Percentiles rank a stretch among this genome's conserved stretches.
Conservation (phyloP, 2,329 filamentous ascomycete species). For the Apiospora hydei region DNA sequence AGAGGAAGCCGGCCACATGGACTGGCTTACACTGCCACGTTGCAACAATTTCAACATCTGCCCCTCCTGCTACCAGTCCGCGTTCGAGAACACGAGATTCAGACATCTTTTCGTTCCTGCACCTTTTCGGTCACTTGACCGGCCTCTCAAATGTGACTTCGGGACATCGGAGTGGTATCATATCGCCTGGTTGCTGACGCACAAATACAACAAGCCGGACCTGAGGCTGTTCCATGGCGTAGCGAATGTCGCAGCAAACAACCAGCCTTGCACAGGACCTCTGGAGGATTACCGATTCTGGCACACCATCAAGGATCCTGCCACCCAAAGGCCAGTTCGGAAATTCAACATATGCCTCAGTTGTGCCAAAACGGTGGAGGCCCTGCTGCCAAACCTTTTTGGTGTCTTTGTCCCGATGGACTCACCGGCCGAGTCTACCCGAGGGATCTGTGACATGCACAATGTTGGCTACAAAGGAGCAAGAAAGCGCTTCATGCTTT, state of each 20-base stretch:
- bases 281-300: constrained; percentile 68
- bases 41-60: constrained; percentile 81
- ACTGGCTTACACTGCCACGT: constrained; percentile 82
- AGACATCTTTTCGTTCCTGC: constrained; percentile 70
- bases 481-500: constrained; percentile 62
- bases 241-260: constrained; percentile 65
- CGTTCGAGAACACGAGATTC: constrained; percentile 75
- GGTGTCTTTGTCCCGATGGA: constrained; percentile 68
- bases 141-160: constrained; percentile 77
- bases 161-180: constrained; percentile 80
- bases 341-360: constrained; percentile 79
- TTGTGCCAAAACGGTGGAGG: constrained; percentile 76
- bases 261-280: constrained; percentile 65
- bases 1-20: constrained; percentile 68
- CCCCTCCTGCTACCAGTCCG: constrained; percentile 75
- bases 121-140: constrained; percentile 62
- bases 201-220: constrained; percentile 72
- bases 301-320: constrained; percentile 77
- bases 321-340: constrained; percentile 67
- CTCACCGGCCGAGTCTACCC: constrained; percentile 52
- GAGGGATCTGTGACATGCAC: constrained; percentile 73
- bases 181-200: constrained; percentile 81
- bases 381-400: constrained; percentile 74
- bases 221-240: constrained; percentile 75
- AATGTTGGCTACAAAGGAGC: constrained; percentile 48